Percentiles rank a stretch among this genome's conserved stretches.
Evolutionary conservation across 345 rosid species (phyloP).

Genomic region (Leavenworthia alabamica): DNA sequence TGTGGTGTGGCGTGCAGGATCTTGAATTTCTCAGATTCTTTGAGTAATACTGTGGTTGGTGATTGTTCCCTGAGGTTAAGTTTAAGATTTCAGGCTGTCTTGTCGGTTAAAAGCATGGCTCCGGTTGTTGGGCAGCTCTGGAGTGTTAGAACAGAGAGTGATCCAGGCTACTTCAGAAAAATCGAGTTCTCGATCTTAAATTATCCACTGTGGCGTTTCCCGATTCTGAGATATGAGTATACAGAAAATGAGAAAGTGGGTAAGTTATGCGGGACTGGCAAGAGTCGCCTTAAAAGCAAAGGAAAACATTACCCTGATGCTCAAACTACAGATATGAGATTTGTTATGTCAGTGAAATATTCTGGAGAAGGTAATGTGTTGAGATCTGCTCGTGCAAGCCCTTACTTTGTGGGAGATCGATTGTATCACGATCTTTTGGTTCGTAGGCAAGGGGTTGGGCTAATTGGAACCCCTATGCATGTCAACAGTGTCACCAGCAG

Average conservation of each 20-base stretch:
- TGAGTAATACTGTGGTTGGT: conserved; percentile 43
- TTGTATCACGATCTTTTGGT: conserved; percentile 19
- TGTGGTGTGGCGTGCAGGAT: conserved; percentile 63
- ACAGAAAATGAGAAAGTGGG: conserved; percentile 38
- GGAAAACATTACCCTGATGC: conserved; percentile 51
- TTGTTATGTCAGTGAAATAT: conserved; percentile 45
- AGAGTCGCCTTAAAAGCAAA: conserved; percentile 32
- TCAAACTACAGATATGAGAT: conserved; percentile 60
- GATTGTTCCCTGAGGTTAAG: conserved; percentile 66
- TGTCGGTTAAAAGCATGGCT: conserved; percentile 43
- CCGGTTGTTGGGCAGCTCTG: conserved; percentile 52
- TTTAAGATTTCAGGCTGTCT: conserved; percentile 49
- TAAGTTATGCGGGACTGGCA: conserved; percentile 33
- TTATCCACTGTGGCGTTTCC: conserved; percentile 26
- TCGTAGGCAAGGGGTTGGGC: conserved; percentile 4
- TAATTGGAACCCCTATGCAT: conserved; percentile 15
- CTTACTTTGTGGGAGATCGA: conserved; percentile 59
- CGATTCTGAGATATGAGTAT: conserved; percentile 51
- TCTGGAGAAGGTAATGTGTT: conserved; percentile 34
- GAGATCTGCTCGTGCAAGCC: conserved; percentile 46
- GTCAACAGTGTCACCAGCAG: conserved; percentile 28
- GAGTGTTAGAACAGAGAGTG: conserved; percentile 44
- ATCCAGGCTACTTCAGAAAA: conserved; percentile 39
- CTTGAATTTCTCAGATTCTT: conserved; percentile 41
- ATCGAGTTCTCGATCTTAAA: conserved; percentile 42